phyloP scores from a whole-genome alignment of 768 basidiomycete genomes.

The Xerocomus potaroensis region DNA sequence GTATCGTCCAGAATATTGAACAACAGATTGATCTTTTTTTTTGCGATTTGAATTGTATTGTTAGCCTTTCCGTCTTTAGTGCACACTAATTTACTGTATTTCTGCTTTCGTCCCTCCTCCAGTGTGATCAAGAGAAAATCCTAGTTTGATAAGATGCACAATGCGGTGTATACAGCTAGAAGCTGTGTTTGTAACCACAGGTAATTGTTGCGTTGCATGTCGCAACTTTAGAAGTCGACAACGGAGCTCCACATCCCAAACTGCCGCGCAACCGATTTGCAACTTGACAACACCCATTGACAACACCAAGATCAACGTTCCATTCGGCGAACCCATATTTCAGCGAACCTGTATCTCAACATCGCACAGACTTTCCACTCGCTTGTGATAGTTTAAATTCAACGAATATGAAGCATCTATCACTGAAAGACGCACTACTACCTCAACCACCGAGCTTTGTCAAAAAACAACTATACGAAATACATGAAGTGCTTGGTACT shows the following conservation, averaged over 20 bases:
- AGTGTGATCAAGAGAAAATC: too few relatives aligned
- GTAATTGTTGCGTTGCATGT: too few relatives aligned
- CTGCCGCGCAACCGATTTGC: too few relatives aligned
- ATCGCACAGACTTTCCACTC: background rate
- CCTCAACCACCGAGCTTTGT: constrained; percentile 81
- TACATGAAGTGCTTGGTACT: constrained; percentile 68
- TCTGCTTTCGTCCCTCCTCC: too few relatives aligned
- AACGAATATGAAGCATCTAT: constrained; percentile 32
- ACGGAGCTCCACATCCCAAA: too few relatives aligned
- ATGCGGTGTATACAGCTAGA: too few relatives aligned
- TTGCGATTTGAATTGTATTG: too few relatives aligned
- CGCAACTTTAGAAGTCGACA: too few relatives aligned
- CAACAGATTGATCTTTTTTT: background rate
- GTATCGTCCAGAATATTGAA: background rate
- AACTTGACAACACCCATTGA: background rate
- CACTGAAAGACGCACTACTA: constrained; percentile 56
- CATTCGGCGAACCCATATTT: background rate
- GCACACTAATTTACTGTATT: too few relatives aligned
- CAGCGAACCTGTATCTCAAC: background rate
- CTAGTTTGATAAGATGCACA: too few relatives aligned
- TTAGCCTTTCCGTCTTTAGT: too few relatives aligned
- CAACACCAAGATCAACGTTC: background rate
- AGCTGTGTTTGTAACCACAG: too few relatives aligned
- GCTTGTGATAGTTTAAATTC: background rate
- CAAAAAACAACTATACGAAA: constrained; percentile 81